Conservation (phyloP, 1,139 yeast genomes). For the Hemisphaericaspora xylanilytica region DNA sequence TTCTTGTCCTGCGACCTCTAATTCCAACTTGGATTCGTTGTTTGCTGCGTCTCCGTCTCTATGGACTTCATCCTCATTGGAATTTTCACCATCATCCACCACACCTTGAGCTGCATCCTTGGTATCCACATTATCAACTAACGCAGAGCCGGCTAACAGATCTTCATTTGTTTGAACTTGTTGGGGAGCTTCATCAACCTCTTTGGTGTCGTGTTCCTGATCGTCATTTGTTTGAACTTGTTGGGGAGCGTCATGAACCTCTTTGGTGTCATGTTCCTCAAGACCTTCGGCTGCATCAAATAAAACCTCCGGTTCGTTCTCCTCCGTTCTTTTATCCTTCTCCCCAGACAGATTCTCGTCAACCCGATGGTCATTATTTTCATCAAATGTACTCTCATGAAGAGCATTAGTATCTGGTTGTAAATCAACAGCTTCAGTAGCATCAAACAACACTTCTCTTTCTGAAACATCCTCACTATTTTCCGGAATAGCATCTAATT, state of each 20-base stretch:
- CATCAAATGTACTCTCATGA: no score
- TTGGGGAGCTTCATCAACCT: not conserved
- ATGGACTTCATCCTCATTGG: no score
- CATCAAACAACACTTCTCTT: not conserved
- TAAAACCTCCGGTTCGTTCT: slow-evolving; percentile 4
- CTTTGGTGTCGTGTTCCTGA: not conserved
- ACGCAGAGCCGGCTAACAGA: no score
- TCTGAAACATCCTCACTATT: not conserved
- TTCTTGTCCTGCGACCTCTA: no score
- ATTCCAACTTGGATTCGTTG: no score
- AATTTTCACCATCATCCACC: not conserved
- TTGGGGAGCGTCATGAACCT: no score
- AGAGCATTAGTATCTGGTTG: not conserved
- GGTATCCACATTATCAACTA: no score
- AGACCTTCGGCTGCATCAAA: slow-evolving; percentile 8
- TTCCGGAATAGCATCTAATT: not conserved
- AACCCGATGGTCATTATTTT: no score
- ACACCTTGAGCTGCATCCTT: not conserved
- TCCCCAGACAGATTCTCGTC: not conserved
- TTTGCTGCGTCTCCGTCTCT: no score
- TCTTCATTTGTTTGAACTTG: no score
- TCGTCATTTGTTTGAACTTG: no score
- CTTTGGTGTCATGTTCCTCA: not conserved
- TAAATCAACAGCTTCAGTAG: not conserved
- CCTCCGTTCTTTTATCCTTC: not conserved